phyloP scores from a whole-genome alignment of 2,329 filamentous ascomycete genomes.

The Fusarium ambrosium region DNA sequence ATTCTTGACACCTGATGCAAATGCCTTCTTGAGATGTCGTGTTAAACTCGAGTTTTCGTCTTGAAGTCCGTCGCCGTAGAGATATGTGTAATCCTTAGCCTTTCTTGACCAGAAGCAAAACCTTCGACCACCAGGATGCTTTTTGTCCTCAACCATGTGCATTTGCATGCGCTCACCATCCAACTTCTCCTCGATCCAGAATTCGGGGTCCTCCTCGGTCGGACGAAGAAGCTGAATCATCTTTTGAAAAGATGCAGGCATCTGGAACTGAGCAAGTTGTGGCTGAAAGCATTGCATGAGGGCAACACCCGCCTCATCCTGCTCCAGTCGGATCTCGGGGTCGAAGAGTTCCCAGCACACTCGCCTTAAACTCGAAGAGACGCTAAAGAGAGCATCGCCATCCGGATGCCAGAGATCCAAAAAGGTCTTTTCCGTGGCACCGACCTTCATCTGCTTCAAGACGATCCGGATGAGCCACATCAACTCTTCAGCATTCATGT shows the following conservation, averaged over 20 bases:
- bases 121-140: slow-evolving; percentile 74
- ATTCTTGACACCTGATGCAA: slow-evolving; percentile 82
- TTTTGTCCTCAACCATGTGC: slow-evolving; percentile 84
- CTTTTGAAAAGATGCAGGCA: slow-evolving; percentile 80
- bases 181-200: slow-evolving; percentile 98
- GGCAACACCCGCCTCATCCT: slow-evolving; percentile 79
- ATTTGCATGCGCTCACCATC: slow-evolving; percentile 98
- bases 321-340: slow-evolving; percentile 77
- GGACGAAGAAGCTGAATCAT: slow-evolving; percentile 78
- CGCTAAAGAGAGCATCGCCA: slow-evolving; percentile 83
- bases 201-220: slow-evolving; percentile 79
- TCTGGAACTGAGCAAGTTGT: slow-evolving; percentile 93
- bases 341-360: slow-evolving; percentile 96
- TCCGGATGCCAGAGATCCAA: slow-evolving; percentile 87
- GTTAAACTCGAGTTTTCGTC: slow-evolving; percentile 85
- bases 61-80: slow-evolving; percentile 84
- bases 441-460: slow-evolving; percentile 79
- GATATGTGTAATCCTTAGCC: slow-evolving; percentile 94
- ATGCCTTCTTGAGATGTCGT: slow-evolving; percentile 81
- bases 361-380: slow-evolving; percentile 88
- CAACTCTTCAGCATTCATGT: slow-evolving; percentile 94
- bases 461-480: slow-evolving; percentile 97
- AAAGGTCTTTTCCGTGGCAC: slow-evolving; percentile 89
- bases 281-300: slow-evolving; percentile 98
- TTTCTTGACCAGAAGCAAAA: slow-evolving; percentile 97